These are phyloP conservation scores for Scutellaria minor DNA, from an alignment of 257 asterid species.

Conservation along the genomic window DNA sequence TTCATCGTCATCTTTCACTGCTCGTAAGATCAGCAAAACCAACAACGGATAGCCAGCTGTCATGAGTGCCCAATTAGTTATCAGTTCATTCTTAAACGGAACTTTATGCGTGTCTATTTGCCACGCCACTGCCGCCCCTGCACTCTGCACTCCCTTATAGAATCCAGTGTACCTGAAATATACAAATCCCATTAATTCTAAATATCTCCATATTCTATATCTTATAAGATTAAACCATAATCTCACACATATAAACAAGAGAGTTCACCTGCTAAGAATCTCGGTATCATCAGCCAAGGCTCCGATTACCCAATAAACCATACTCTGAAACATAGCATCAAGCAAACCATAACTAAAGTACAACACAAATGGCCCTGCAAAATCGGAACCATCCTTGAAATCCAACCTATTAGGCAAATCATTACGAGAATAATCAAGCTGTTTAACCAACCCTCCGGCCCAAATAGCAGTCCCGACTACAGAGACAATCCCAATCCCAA, in stretches of 20 bases:
- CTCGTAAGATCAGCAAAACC: slow-evolving; percentile 50
- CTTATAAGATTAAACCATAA: not conserved
- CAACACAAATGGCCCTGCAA: slow-evolving; percentile 83
- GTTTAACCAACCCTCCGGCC: slow-evolving; percentile 90
- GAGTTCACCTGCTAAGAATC: slow-evolving; percentile 77
- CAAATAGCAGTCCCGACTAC: slow-evolving; percentile 75
- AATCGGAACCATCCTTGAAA: slow-evolving; percentile 70
- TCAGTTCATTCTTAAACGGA: slow-evolving; percentile 50
- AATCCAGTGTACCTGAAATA: slow-evolving; percentile 56
- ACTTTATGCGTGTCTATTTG: slow-evolving; percentile 62
- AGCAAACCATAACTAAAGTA: slow-evolving; percentile 88
- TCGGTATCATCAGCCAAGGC: slow-evolving; percentile 89
- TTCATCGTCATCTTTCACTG: slow-evolving; percentile 58
- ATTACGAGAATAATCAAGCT: slow-evolving; percentile 53
- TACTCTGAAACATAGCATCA: slow-evolving; percentile 92
- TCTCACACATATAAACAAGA: slow-evolving; percentile 51
- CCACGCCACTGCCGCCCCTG: slow-evolving; percentile 79
- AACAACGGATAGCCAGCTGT: slow-evolving; percentile 61
- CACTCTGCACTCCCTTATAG: slow-evolving; percentile 78
- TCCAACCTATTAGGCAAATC: slow-evolving; percentile 56
- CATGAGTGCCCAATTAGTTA: slow-evolving; percentile 60
- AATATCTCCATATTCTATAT: not conserved
- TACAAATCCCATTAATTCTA: not conserved
- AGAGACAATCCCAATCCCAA: slow-evolving; percentile 40
- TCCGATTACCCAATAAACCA: slow-evolving; percentile 94